Evolutionary conservation across 306 rosid genomes (phyloP).

Genomic region (Canavalia gladiata): DNA sequence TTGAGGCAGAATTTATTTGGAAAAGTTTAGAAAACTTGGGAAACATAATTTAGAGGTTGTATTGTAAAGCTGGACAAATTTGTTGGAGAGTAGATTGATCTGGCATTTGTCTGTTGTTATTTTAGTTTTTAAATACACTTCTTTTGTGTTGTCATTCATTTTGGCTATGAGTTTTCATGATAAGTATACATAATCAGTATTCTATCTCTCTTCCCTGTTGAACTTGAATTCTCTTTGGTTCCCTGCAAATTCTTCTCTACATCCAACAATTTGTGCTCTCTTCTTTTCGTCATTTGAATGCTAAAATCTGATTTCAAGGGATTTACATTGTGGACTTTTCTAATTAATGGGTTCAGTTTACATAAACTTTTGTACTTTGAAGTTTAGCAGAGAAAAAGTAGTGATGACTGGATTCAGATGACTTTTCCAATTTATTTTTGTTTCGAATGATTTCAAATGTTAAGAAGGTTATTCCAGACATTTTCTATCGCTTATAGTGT

Average conservation of each 20-base stretch:
- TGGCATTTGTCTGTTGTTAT: slow-evolving; percentile 14
- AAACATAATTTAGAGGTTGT: slow-evolving; percentile 10
- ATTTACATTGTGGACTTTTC: neutral
- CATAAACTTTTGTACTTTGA: neutral
- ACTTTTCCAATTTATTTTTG: slow-evolving; percentile 4
- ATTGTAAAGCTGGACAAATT: neutral
- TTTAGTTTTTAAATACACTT: neutral
- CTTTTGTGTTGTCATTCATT: slow-evolving; percentile 14
- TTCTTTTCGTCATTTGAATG: slow-evolving; percentile 26
- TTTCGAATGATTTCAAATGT: neutral
- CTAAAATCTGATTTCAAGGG: slow-evolving; percentile 23
- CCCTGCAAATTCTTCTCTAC: slow-evolving; percentile 22
- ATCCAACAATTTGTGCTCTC: slow-evolving; percentile 9
- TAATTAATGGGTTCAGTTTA: slow-evolving; percentile 16
- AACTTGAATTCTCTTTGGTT: slow-evolving; percentile 1
- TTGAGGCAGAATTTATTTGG: neutral
- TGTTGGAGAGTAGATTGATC: slow-evolving; percentile 14
- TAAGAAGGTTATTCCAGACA: neutral
- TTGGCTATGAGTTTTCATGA: slow-evolving; percentile 1
- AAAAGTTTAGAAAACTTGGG: neutral
- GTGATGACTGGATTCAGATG: slow-evolving; percentile 6
- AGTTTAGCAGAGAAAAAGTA: neutral
- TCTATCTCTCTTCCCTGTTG: neutral
- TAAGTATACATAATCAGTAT: slow-evolving; percentile 2
- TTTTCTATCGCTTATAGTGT: neutral